Base-by-base conservation (phyloP, 2,329 filamentous ascomycete species). In the Fusarium pilosicola region DNA sequence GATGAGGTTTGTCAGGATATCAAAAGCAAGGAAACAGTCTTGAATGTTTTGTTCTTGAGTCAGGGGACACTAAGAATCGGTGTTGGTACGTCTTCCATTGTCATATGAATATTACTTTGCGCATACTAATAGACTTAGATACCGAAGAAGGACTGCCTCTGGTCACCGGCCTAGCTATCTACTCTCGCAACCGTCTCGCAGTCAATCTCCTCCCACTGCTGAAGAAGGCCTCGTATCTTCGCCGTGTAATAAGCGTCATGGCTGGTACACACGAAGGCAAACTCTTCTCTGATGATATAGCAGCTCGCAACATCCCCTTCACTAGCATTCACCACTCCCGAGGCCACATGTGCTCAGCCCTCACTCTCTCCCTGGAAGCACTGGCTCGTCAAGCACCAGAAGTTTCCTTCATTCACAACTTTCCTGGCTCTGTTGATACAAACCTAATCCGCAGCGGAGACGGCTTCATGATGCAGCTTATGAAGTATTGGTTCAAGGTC, bases 151-250 rank as follows among this genome's bases (percentile, higher is more conserved):
- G 88, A 6, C 82, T 93, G 5, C 85, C 89, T 58, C 82, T 85
- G 34, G 83, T 86, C 38, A 83, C 85, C 30, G 83, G 86, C 13
- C 83, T 91, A 22, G 82, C 83, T 26, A 88, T 87, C 80, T 91
- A 91, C 80, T 84, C 87, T 9, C 89, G 90, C 26, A 84, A 87
- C 70, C 88, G 88, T 44, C 88, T 91, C 75, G 83, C 87, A 18
- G 65, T 84, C 49, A 89, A 90, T 61, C 84, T 92, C 2, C 85
- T 91, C 14, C 89, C 90, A 0, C 83, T 87, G 0, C 83, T 92
- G 5, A 81, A 49, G 20, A 60, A 61, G 1, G 74, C 71, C 1
- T 13, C 55, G 3, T 73, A 64, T 24, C 63, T 77, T 10, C 68
- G 74, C 10, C 75, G 77, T 13, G 74, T 81, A 24, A 65, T 81